Evolutionary conservation across 1,284 basidiomycete species (phyloP), one percentile per base, ranked within the genome.

Genomic region (Microbotryum intermedium): DNA sequence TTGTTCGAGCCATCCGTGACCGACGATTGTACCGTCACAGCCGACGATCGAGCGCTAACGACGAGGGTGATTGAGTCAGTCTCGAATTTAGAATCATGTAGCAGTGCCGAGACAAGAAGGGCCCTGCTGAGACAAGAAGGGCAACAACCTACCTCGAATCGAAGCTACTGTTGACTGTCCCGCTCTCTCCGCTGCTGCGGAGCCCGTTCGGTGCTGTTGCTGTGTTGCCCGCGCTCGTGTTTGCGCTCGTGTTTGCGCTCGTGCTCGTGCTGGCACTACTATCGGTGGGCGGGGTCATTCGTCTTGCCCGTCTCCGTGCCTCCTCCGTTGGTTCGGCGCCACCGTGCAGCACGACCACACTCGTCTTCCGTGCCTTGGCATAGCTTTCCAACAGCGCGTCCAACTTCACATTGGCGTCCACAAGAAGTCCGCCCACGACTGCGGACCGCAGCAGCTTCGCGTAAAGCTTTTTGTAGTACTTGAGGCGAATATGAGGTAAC

Each of bases 391-490:
- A 72, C 18, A 98, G 78, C 49, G 73, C 76, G 66, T 93, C 89
- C 62, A 98, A 78, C 70, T 86, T 87, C 60, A 88, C 85, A 67
- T 92, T 80, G 7, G 92, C 92, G 7, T 82, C 82, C 0, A 86
- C 78, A 21, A 98, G 80, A 42, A 97, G 77, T 28, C 81, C 81
- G 73, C 93, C 93, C 8, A 89, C 86, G 10, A 39, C 45, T 84
- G 83, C 1, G 91, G 94, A 72, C 76, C 88, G 91, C 59, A 97
- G 77, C 42, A 98, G 77, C 48, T 88, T 84, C 50, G 83, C 80
- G 72, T 98, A 98, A 1, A 98, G 80, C 74, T 88, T 93, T 73
- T 85, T 87, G 79, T 97, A 98, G 76, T 97, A 97, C 69, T 85
- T 85, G 59, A 98, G 77, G 29, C 94, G 83, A 18, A 80, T 79